Base-by-base conservation (phyloP, 2,329 filamentous ascomycete genomes). In the Diaporthe longicolla region DNA sequence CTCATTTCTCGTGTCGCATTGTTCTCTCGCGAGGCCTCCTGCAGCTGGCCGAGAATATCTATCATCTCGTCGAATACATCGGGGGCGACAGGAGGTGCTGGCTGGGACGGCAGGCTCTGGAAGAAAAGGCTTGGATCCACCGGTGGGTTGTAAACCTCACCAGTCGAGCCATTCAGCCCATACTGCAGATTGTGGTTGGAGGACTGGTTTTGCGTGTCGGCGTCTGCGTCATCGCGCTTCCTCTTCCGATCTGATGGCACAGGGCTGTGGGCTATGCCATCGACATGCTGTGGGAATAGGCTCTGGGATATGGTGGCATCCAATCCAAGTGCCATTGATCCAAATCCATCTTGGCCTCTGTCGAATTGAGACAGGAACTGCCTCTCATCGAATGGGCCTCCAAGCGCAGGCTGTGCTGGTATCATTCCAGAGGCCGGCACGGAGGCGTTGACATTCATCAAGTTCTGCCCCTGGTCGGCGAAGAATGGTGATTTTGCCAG, bases 281-380 rank as follows among this genome's bases (percentile, higher is more conserved):
- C 45, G 40, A 63, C 50, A 40, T 70, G 45, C 57, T 71, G 70
- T 6, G 70, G 70, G 37, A 71, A 71, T 15, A 71, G 48, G 45
- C 70, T 71, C 32, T 61, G 70, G 15, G 70, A 71, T 55, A 71
- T 71, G 26, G 70, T 71, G 32, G 70, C 58, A 54, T 71, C 57
- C 54, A 71, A 26, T 59, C 70, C 70, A 24, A 63, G 70, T 55
- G 70, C 29, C 29, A 71, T 50, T 63, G 45, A 48, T 63, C 45
- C 70, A n/a, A 54, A 45, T n/a, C 70, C 57, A 21, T 71, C 55
- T 24, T 54, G 70, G 24, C 57, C 50, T 43, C 58, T 52, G 43
- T 55, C 70, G 55, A 71, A 71, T 35, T 35, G 35, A 8, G 57
- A 59, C 35, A 71, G 43, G 35, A 71, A 71, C 21, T 52, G 26